Evolutionary conservation across 2,329 filamentous ascomycete genomes (phyloP).

Genomic region (Zelopaecilomyces penicillatus): DNA sequence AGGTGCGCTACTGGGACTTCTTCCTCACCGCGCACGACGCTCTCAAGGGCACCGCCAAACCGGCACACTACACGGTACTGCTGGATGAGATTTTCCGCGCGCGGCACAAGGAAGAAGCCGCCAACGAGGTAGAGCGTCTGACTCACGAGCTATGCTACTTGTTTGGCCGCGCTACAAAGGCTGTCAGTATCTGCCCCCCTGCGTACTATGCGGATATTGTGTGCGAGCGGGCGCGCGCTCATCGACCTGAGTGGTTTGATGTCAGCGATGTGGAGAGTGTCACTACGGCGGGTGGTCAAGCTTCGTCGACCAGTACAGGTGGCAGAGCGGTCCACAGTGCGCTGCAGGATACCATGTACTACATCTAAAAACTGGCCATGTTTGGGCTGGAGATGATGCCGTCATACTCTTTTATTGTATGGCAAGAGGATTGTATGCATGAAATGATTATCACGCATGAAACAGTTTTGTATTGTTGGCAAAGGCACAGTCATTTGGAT

Average conservation of each 20-base stretch:
- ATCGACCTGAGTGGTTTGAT: conserved; percentile 58
- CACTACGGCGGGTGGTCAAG: conserved; percentile 8
- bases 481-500: too few relatives aligned
- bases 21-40: conserved; percentile 75
- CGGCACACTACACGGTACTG: conserved; percentile 75
- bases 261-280: conserved; percentile 24
- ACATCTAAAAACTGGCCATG: conserved; percentile 32
- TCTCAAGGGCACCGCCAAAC: conserved; percentile 73
- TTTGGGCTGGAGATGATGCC: too few relatives aligned
- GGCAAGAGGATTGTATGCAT: background rate
- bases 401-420: too few relatives aligned
- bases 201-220: conserved; percentile 87
- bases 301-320: conserved; percentile 1
- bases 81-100: conserved; percentile 58
- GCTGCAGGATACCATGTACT: conserved; percentile 45
- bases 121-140: conserved; percentile 61
- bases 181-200: conserved; percentile 77
- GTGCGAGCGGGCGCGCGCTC: conserved; percentile 67
- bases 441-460: background rate
- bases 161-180: conserved; percentile 79
- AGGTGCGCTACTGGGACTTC: conserved; percentile 72
- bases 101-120: conserved; percentile 34
- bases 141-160: conserved; percentile 78
- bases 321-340: conserved; percentile 30
- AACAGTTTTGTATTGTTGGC: background rate